Base-by-base conservation (phyloP, 202 grass and related monocot genomes). In the Hordeum pubiflorum region DNA sequence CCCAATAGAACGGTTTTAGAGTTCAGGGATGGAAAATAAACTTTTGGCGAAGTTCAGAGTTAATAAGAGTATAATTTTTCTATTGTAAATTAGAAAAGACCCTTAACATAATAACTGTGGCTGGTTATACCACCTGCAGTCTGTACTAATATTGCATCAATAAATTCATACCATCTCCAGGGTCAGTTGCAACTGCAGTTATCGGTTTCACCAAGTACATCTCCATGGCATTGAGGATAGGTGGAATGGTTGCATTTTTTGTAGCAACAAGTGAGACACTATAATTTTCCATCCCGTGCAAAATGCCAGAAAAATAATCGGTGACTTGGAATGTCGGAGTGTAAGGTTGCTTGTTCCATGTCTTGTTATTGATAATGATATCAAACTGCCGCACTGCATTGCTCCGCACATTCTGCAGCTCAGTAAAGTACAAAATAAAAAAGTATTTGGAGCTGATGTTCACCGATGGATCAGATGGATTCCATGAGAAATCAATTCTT, bases 161-260 rank as follows among this genome's bases (percentile, higher is more conserved):
- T 58, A 48, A 75, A 71, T 57, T 21, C 72, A 12, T 83, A 92
- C 93, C 90, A 67, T 96, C 93, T 68, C 26, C 62, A 57, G 8
- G 8, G 21, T 92, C 80, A 3, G 90, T 92, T 36, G 46, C 68
- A 36, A 74, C 15, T 46, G 41, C 46, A 37, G 77, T 57, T 58
- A 77, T 24, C 1, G 56, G 81, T 72, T 77, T 50, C 2, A 86
- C 33, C 20, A 78, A 67, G 66, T 88, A 92, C 27, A 89, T 32
- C 77, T 96, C 93, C 37, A 77, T 27, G 33, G 78, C 93, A 80
- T 90, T 96, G 56, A 96, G 80, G 46, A 92, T 82, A 9, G 90
- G 93, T 31, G 90, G 86, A 20, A 86, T 74, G 0, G 55, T 87
- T 44, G 93, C 84, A 11, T 71, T 52, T 29, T 67, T 8, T 2